Evolutionary conservation across 2,329 filamentous ascomycete genomes (phyloP).

Genomic region (Fusarium compactum): DNA sequence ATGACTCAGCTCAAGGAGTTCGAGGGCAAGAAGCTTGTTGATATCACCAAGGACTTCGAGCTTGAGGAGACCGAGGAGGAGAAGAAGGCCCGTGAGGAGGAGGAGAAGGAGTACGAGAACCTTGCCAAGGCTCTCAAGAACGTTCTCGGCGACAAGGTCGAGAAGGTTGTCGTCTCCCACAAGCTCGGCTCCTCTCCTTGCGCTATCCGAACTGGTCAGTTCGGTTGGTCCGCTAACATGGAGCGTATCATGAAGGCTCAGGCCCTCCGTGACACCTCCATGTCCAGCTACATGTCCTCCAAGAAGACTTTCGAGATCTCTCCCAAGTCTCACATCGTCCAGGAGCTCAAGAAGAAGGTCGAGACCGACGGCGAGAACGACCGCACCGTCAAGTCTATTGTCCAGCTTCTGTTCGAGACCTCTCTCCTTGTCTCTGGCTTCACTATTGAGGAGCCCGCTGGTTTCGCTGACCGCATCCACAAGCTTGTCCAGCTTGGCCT

Average conservation of each 20-base stretch:
- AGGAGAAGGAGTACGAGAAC: constrained; percentile 98
- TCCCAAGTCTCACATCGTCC: constrained; percentile 96
- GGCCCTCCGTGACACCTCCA: constrained; percentile 98
- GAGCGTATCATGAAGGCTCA: constrained; percentile 99
- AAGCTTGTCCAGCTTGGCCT: constrained; percentile 98
- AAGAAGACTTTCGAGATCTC: constrained; percentile 99
- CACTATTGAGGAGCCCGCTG: constrained; percentile 98
- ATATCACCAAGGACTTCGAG: constrained; percentile 99
- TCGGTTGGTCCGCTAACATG: constrained; percentile 99
- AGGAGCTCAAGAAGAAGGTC: constrained; percentile 99
- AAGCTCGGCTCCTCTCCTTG: constrained; percentile 95
- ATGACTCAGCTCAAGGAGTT: constrained; percentile 99
- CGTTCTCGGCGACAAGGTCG: constrained; percentile 98
- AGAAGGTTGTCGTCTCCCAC: constrained; percentile 99
- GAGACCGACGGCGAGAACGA: constrained; percentile 98
- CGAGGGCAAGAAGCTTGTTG: constrained; percentile 99
- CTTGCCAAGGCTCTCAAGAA: constrained; percentile 99
- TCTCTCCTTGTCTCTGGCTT: constrained; percentile 98
- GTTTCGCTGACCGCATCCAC: constrained; percentile 99
- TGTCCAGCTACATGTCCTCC: constrained; percentile 99
- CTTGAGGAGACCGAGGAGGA: constrained; percentile 99
- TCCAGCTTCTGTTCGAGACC: constrained; percentile 98
- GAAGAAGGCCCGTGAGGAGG: constrained; percentile 93
- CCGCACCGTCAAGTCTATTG: constrained; percentile 99
- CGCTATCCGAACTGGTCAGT: constrained; percentile 99